Percentiles rank a stretch among this genome's conserved stretches.
phyloP scores from a whole-genome alignment of 129 eudicot genomes.

The Flaveria ramosissima region DNA sequence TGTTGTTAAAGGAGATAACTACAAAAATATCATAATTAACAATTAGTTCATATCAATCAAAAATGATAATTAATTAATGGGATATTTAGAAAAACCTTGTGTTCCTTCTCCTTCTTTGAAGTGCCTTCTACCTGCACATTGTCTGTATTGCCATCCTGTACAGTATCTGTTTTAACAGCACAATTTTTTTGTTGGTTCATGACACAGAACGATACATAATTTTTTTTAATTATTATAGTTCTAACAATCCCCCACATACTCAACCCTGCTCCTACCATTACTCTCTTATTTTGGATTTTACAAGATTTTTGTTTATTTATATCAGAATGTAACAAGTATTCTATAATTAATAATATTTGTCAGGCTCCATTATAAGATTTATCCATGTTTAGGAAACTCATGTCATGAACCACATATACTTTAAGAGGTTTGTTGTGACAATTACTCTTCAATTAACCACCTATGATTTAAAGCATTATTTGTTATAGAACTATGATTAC shows the following conservation, averaged over 20 bases:
- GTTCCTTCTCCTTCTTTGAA: conserved; percentile 46
- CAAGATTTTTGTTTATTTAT: neutral
- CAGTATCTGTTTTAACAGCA: conserved; percentile 41
- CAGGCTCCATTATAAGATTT: neutral
- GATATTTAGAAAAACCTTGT: conserved; percentile 42
- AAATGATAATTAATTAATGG: neutral
- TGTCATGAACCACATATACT: neutral
- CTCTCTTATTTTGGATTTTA: neutral
- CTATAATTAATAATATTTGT: neutral
- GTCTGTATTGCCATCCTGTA: conserved; percentile 40
- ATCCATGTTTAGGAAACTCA: neutral
- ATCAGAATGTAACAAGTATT: neutral
- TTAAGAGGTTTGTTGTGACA: neutral
- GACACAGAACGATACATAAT: neutral
- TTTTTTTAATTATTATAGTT: neutral
- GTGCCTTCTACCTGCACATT: conserved; percentile 35
- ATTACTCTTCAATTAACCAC: neutral
- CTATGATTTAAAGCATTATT: neutral
- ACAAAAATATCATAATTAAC: conserved; percentile 23
- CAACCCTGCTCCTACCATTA: neutral
- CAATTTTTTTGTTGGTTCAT: neutral
- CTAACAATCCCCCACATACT: neutral
- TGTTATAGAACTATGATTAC: neutral
- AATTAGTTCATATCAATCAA: conserved; percentile 15
- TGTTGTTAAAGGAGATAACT: conserved; percentile 66